Conservation (phyloP, 495 filamentous ascomycete genomes). For the Penicillium parvum region DNA sequence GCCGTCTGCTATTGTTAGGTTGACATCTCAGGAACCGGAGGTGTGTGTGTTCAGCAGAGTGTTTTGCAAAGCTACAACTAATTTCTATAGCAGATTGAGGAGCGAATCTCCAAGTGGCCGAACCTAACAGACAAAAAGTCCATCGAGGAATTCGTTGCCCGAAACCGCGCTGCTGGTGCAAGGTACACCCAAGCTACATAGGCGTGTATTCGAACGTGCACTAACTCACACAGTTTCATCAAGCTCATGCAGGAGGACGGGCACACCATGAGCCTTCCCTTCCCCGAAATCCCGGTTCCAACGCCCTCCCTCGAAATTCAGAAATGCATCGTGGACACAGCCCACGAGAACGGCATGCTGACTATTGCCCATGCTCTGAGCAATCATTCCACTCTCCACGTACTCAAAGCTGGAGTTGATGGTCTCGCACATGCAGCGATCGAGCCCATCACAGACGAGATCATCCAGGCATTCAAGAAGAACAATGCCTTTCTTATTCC, state of each 20-base stretch:
- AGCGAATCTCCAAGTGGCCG: constrained; percentile 12
- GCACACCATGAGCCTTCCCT: constrained; percentile 7
- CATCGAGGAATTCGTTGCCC: constrained; percentile 5
- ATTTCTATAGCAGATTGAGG: constrained; percentile 1
- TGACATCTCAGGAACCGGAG: constrained; percentile 4
- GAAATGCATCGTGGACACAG: constrained; percentile 5
- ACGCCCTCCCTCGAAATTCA: constrained; percentile 10
- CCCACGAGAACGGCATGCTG: constrained; percentile 6
- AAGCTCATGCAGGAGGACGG: constrained; percentile 17
- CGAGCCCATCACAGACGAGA: constrained; percentile 5
- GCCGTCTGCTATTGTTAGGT: constrained; percentile 11
- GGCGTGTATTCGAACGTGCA: not conserved
- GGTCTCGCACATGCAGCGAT: constrained; percentile 6
- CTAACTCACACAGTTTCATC: constrained; percentile 1
- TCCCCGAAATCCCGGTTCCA: constrained; percentile 5
- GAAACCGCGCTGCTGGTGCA: constrained; percentile 7
- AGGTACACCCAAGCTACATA: not conserved
- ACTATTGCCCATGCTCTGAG: constrained; percentile 7
- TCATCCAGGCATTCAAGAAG: constrained; percentile 9
- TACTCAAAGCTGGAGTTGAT: constrained; percentile 7
- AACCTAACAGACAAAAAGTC: constrained; percentile 4
- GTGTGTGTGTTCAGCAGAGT: too few species aligned
- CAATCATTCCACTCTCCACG: constrained; percentile 10
- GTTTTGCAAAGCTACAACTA: too few species aligned
- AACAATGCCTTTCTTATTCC: constrained; percentile 12